phyloP scores from a whole-genome alignment of 306 rosid species.

The Begonia masoniana region DNA sequence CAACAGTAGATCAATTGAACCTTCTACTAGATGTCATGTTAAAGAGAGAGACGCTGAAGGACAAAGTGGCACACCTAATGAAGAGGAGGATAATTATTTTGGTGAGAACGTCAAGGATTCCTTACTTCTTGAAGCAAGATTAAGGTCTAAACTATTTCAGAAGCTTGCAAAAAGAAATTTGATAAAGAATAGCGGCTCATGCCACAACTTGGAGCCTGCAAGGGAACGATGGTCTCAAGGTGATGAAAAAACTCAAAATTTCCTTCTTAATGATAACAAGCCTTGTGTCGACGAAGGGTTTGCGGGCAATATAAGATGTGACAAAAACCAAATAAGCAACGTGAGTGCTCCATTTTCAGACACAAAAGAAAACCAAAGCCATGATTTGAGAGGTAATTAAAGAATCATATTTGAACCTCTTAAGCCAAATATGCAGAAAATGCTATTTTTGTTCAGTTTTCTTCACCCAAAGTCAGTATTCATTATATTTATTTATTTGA shows the following conservation, averaged over 20 bases:
- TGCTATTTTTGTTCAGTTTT: background rate
- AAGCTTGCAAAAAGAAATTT: constrained; percentile 35
- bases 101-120: constrained; percentile 37
- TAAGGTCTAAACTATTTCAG: constrained; percentile 77
- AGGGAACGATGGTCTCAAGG: constrained; percentile 41
- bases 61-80: constrained; percentile 16
- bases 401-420: constrained; percentile 5
- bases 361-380: constrained; percentile 17
- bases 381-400: constrained; percentile 34
- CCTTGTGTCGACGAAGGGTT: too few species aligned
- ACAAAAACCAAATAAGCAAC: constrained; percentile 15
- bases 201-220: constrained; percentile 23
- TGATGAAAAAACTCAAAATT: constrained; percentile 31
- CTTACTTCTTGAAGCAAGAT: constrained; percentile 67
- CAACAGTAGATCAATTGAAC: constrained; percentile 32
- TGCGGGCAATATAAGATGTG: too few species aligned
- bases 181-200: constrained; percentile 21
- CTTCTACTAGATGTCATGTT: constrained; percentile 13
- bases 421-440: background rate
- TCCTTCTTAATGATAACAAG: constrained; percentile 14
- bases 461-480: background rate
- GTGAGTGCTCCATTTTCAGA: constrained; percentile 13
- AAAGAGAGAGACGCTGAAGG: constrained; percentile 18
- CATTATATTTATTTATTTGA: constrained; percentile 5
- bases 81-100: constrained; percentile 14